Evolutionary conservation across 257 asterid genomes (phyloP), one percentile per base, ranked within the genome.

Genomic region (Handroanthus guayacan): DNA sequence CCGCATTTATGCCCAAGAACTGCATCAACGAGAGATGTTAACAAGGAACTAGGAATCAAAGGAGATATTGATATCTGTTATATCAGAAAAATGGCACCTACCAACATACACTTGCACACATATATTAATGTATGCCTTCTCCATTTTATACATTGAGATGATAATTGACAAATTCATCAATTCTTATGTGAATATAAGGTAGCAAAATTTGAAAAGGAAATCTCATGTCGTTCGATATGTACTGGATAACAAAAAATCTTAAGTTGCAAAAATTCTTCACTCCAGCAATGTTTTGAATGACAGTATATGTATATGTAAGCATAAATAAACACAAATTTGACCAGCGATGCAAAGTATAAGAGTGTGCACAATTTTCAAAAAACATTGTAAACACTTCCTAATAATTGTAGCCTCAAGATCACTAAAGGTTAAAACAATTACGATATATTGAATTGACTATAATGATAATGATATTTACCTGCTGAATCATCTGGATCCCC

Each of bases 1-100:
- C 87, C 41, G 89, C 94, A 65, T 86, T 87, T 72, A 91, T 91
- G 66, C 97, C 97, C 18, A 87, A 78, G 62, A 91, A 86, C 97
- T 91, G 86, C 75, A 75, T 47, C 51, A 16, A 54, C 14, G 56
- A 34, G 31, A 6, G 45, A 12, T 61, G 37, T 62, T 14, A 62
- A 20, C 51, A 45, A 62, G n/a, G 41, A 20, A 54, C 20, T n/a
- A 54, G 3, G 9, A 14, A n/a, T 12, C 43, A 8, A 7, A 2
- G 5, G n/a, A 64, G 51, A 52, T 51, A 47, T n/a, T 47, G 54
- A 47, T 47, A 47, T 47, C 16, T 52, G 64, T 69, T 37, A 31
- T 5, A 25, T 51, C 14, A 70, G 18, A 10, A 20, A 25, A 52
- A 47, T 47, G 54, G 54, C 31, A 25, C 8, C 4, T 41, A 41